Evolutionary conservation across 768 basidiomycete species (phyloP).

Genomic region (Baorangia bicolor): DNA sequence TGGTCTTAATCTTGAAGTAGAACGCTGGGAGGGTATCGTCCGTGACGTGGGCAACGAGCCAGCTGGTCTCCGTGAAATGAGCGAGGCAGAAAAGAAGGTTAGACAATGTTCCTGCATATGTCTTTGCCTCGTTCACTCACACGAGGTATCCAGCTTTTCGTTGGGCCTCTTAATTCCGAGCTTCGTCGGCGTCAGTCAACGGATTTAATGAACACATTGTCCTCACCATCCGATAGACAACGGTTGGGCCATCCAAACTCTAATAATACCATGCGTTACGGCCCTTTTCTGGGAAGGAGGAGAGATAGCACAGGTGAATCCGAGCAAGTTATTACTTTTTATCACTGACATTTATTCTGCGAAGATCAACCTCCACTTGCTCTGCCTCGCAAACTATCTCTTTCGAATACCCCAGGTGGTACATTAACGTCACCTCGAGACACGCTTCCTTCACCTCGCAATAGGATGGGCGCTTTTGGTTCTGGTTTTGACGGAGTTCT

Average conservation of each 20-base stretch:
- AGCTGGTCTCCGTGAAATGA: constrained; percentile 73
- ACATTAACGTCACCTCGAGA: constrained; percentile 61
- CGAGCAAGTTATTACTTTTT: not conserved
- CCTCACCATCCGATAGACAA: constrained; percentile 58
- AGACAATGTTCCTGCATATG: constrained; percentile 19
- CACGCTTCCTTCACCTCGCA: constrained; percentile 61
- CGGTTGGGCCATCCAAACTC: constrained; percentile 53
- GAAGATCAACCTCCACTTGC: constrained; percentile 58
- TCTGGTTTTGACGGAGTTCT: constrained; percentile 76
- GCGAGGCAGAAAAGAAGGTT: constrained; percentile 87
- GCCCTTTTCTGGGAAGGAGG: constrained; percentile 54
- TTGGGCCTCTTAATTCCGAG: constrained; percentile 80
- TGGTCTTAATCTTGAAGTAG: constrained; percentile 80
- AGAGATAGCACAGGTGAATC: constrained; percentile 67
- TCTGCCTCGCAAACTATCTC: constrained; percentile 66
- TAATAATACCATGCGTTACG: constrained; percentile 60
- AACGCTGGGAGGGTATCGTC: constrained; percentile 87
- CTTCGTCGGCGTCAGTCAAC: constrained; percentile 81
- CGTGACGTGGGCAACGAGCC: constrained; percentile 75
- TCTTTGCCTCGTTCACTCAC: constrained; percentile 26
- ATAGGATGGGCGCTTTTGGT: constrained; percentile 53
- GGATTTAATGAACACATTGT: constrained; percentile 64
- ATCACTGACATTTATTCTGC: constrained; percentile 13
- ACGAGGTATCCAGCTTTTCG: constrained; percentile 61
- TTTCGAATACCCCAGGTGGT: constrained; percentile 55